These are phyloP conservation scores for Agapanthus africanus DNA, from an alignment of 106 monocot genomes.

Conservation along the genomic window DNA sequence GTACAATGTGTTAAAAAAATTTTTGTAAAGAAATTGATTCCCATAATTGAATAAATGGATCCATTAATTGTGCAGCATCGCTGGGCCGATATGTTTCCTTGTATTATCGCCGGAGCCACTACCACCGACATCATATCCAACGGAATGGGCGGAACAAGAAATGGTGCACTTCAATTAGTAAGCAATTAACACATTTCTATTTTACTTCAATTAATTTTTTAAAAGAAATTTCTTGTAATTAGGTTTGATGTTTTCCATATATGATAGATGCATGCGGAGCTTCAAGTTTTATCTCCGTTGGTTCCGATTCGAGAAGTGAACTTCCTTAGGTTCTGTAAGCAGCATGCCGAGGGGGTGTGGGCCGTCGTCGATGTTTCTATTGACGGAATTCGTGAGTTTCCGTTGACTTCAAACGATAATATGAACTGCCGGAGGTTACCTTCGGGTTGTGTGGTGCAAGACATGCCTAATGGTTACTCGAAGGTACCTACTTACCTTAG, in stretches of 20 bases:
- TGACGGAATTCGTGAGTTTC: slow-evolving; percentile 22
- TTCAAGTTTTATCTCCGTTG: slow-evolving; percentile 63
- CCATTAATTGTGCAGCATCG: slow-evolving; percentile 25
- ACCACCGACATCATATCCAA: slow-evolving; percentile 45
- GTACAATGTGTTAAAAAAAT: too few relatives aligned
- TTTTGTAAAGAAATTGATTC: not conserved
- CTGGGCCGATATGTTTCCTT: slow-evolving; percentile 60
- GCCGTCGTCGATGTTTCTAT: slow-evolving; percentile 64
- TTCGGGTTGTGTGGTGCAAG: slow-evolving; percentile 61
- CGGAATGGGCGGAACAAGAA: slow-evolving; percentile 49
- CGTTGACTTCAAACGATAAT: not conserved
- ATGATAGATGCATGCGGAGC: slow-evolving; percentile 61
- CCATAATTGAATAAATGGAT: not conserved
- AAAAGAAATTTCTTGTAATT: not conserved
- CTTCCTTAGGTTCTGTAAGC: slow-evolving; percentile 74
- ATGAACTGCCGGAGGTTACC: slow-evolving; percentile 50
- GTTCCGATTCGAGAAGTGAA: slow-evolving; percentile 48
- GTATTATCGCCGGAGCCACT: slow-evolving; percentile 35
- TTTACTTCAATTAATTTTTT: not conserved
- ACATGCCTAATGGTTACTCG: slow-evolving; percentile 68
- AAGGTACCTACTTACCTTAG: slow-evolving; percentile 25
- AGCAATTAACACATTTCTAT: not conserved
- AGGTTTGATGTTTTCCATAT: not conserved
- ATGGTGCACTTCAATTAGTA: slow-evolving; percentile 56
- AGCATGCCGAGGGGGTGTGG: slow-evolving; percentile 57